Evolutionary conservation across 2,329 filamentous ascomycete species (phyloP), one percentile per base, ranked within the genome.

Genomic region (Colletotrichum tabaci): DNA sequence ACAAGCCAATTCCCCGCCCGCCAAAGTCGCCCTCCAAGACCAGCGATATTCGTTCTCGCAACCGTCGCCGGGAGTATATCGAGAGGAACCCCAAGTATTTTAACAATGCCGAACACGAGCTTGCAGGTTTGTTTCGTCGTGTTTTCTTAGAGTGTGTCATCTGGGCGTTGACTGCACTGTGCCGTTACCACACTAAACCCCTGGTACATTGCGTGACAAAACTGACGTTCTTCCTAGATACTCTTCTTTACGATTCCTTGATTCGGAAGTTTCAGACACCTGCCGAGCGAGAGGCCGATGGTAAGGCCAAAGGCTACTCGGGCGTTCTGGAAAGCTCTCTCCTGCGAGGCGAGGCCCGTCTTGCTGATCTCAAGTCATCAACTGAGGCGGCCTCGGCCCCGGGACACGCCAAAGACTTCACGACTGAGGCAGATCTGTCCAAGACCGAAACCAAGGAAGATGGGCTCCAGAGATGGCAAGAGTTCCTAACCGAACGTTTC

Each of bases 311-410:
- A 78, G 94, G 94, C 13, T 96, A 94, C 80, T 93, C 92, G 0
- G 92, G 93, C 30, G 88, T 93, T 15, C 87, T 97, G 6, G 93
- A 97, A 79, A 91, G 93, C 1, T 94, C 95, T 74, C 84, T 97
- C 8, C 83, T 91, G 71, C 90, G 94, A 38, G 92, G 93, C 18
- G 94, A 97, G 80, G 92, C 92, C 15, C 93, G 93, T 77, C 87
- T 96, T 90, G 74, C 88, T 87, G 61, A 90, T 1, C 62, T 83
- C n/a, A 64, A 64, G 26, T 58, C 67, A 15, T 55, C 52, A 15
- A 30, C 61, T 18, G 44, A 62, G 21, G 49, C 50, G 35, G 38
- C 15, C 42, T 50, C 52, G 7, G 8, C 62, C 2, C 9, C 56
- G n/a, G 13, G 56, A 18, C 6, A 56, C 26, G 35, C 47, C 16